Percentiles rank a stretch among this genome's conserved stretches.
phyloP scores from a whole-genome alignment of 805 yeast species.

The Suhomyces faveliae region DNA sequence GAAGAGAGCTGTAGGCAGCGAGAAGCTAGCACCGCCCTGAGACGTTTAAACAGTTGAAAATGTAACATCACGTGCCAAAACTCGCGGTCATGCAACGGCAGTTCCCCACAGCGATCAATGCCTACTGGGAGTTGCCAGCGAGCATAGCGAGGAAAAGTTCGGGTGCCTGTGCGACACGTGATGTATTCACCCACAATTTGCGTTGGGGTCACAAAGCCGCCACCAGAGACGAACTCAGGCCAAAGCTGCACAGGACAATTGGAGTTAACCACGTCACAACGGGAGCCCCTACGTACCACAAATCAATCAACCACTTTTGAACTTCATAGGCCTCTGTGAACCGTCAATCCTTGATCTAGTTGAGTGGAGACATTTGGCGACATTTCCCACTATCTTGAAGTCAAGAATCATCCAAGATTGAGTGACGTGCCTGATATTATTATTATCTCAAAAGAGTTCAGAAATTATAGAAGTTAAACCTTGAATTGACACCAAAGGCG shows the following conservation, averaged over 20 bases:
- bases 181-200: not conserved
- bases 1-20: too few relatives aligned
- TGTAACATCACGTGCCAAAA: not conserved
- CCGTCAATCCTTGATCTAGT: not conserved
- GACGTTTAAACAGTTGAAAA: too few relatives aligned
- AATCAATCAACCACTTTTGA: not conserved
- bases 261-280: not conserved
- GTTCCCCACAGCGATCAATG: conserved; percentile 1
- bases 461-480: not conserved
- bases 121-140: not conserved
- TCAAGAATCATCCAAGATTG: not conserved
- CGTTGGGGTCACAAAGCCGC: not conserved
- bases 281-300: not conserved
- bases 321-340: not conserved
- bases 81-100: not conserved
- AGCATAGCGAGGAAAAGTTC: not conserved
- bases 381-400: not conserved
- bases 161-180: not conserved
- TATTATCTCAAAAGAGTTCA: not conserved
- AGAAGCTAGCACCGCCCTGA: too few relatives aligned
- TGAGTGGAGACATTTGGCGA: conserved; percentile 1
- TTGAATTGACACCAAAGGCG: not conserved
- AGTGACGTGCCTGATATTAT: not conserved
- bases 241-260: not conserved
- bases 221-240: conserved; percentile 1